Evolutionary conservation across 1,284 basidiomycete species (phyloP).

Genomic region (Melanopsichium pennsylvanicum): DNA sequence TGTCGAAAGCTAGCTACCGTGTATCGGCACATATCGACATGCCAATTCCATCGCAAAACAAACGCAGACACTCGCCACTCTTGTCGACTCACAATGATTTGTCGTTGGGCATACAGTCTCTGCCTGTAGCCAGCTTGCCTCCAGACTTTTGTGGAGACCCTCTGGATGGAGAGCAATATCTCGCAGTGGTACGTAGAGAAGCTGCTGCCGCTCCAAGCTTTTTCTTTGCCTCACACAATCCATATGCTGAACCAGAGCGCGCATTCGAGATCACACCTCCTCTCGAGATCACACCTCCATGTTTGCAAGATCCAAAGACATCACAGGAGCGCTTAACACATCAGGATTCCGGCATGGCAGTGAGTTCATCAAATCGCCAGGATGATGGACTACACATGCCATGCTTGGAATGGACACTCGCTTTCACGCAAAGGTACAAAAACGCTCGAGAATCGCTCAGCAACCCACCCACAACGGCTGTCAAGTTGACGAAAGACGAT

Average conservation of each 20-base stretch:
- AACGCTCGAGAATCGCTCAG: conserved; percentile 34
- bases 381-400: conserved; percentile 29
- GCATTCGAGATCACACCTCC: background rate
- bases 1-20: too few relatives aligned
- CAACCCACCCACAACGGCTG: conserved; percentile 31
- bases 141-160: conserved; percentile 54
- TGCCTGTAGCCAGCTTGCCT: conserved; percentile 55
- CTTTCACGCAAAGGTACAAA: conserved; percentile 31
- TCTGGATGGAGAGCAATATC: conserved; percentile 55
- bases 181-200: conserved; percentile 57
- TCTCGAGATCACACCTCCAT: background rate
- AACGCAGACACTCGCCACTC: conserved; percentile 11
- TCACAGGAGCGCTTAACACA: too few relatives aligned
- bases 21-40: too few relatives aligned
- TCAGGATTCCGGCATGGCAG: too few relatives aligned
- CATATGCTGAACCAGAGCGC: conserved; percentile 36
- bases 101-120: conserved; percentile 45
- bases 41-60: conserved; percentile 16
- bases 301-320: background rate
- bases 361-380: too few relatives aligned
- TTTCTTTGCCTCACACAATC: conserved; percentile 41
- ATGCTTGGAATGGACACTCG: conserved; percentile 24
- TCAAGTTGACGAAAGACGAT: conserved; percentile 24
- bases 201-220: conserved; percentile 32
- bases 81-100: conserved; percentile 22